Evolutionary conservation across 2,329 filamentous ascomycete species (phyloP), one percentile per base, ranked within the genome.

Genomic region (Botrytis byssoidea): DNA sequence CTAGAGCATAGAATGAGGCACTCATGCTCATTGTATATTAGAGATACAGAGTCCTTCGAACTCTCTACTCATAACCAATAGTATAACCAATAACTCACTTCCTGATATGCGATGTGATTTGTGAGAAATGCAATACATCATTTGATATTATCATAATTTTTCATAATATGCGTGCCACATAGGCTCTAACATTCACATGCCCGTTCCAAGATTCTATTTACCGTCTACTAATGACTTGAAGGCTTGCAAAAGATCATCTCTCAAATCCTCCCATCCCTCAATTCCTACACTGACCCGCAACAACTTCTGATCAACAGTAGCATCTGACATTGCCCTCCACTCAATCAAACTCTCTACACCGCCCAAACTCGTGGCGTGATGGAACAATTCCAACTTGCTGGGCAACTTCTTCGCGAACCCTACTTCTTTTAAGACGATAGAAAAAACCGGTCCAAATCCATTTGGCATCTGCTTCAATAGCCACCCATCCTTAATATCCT

Each of bases 261-360:
- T 90, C 81, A 99, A 81, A 83, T 98, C 96, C 82, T 96, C 92
- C 86, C 92, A 92, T 65, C 88, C 89, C 85, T 99, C 96, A 46
- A 98, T 88, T 0, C 96, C 96, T 48, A 98, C 84, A 82, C 95
- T 98, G 44, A 99, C 84, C 70, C 96, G 85, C 82, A 98, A 80
- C 81, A 98, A 82, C 74, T 88, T 86, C 80, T 86, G 88, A 80
- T 97, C 93, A 57, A 97, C 90, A 1, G 82, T 85, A 4, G 83
- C 79, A 85, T 99, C 96, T 74, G 90, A 91, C 93, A 99, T 96
- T 66, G 92, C 89, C 74, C 96, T 87, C 96, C 96, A 99, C 87
- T 99, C 96, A 78, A 99, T 95, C 85, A 98, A 83, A 80, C 93
- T 96, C 87, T 98, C 96, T 16, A 98, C 94, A 7, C 96, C 95